Base-by-base conservation (phyloP, 2,329 filamentous ascomycete species). In the Dactylellina leptospora region DNA sequence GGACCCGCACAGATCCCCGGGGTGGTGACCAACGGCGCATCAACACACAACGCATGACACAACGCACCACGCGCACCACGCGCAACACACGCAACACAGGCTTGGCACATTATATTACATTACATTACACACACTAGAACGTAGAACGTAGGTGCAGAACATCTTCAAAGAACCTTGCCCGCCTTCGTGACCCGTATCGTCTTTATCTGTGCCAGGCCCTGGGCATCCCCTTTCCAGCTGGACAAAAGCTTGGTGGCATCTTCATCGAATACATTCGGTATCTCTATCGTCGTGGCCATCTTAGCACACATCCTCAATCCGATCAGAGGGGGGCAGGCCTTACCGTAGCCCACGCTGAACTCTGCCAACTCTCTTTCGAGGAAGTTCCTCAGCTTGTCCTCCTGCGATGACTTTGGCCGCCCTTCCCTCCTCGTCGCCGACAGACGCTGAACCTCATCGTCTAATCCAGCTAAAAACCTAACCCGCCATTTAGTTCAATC, bases 301-400 rank as follows among this genome's bases (percentile, higher is more conserved):
- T 51, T 8, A 30, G 47, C 22, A 51, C 22, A 30, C n/a, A n/a
- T n/a, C n/a, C n/a, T 28, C 22, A 28, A 48, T 27, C 6, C 25
- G 30, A 16, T 10, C 42, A 44, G 18, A 50, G 18, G 50, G 30
- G 16, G 20, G 33, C 6, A 16, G 10, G 30, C 16, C 51, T 22
- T 47, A 59, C 59, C 68, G 18, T 72, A 72, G 16, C 68, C 68
- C 3, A 54, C 33, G 20, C 54, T 40, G n/a, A 64, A 48, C 4
- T 72, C 68, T 11, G 36, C 51, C 1, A 50, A 16, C 38, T 72
- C 68, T 48, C 55, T 50, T 42, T 72, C 68, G 20, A 72, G 36
- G 13, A 25, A 63, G 36, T 58, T 51, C 22, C 58, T 55, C 8
- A 71, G 25, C 3, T 53, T 58, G 20, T 62, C 66, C 48, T 71